These are phyloP conservation scores for Phytophthora cajani DNA, from an alignment of 352 stramenopile genomes.

Conservation along the genomic window DNA sequence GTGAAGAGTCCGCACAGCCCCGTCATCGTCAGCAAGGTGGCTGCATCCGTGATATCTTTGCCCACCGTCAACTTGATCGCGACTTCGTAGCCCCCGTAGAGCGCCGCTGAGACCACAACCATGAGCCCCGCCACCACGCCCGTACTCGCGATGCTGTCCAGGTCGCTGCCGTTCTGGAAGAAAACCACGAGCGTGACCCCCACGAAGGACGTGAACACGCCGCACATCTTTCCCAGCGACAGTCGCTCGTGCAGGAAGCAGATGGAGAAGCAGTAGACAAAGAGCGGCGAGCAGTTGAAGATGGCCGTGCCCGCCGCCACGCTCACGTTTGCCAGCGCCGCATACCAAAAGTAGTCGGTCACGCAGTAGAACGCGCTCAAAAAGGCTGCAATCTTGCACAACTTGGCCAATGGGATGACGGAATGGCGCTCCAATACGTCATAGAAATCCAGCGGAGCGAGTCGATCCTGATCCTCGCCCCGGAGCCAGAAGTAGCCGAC, in stretches of 20 bases:
- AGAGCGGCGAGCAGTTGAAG: slow-evolving; percentile 68
- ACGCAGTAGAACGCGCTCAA: slow-evolving; percentile 55
- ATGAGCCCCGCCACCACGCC: slow-evolving; percentile 47
- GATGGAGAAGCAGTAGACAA: slow-evolving; percentile 74
- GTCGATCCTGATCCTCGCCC: slow-evolving; percentile 22
- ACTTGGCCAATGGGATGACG: slow-evolving; percentile 32
- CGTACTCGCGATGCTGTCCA: slow-evolving; percentile 38
- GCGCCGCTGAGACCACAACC: slow-evolving; percentile 50
- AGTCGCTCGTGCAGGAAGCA: slow-evolving; percentile 58
- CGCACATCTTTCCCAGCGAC: slow-evolving; percentile 46
- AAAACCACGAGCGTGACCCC: slow-evolving; percentile 59
- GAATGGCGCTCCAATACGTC: slow-evolving; percentile 42
- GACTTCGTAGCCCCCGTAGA: slow-evolving; percentile 64
- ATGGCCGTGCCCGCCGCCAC: slow-evolving; percentile 55
- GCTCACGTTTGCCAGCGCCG: slow-evolving; percentile 57
- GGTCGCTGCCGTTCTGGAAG: slow-evolving; percentile 40
- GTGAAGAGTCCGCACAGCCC: slow-evolving; percentile 55
- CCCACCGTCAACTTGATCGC: slow-evolving; percentile 48
- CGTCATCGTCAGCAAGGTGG: slow-evolving; percentile 54
- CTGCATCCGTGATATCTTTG: slow-evolving; percentile 50
- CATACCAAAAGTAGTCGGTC: slow-evolving; percentile 72
- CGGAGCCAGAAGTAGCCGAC: slow-evolving; percentile 41
- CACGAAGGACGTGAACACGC: slow-evolving; percentile 53
- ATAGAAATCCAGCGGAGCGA: slow-evolving; percentile 15
- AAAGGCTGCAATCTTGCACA: slow-evolving; percentile 40